Percentiles rank a stretch among this genome's conserved stretches.
Evolutionary conservation across 768 basidiomycete species (phyloP).

Genomic region (Termitomyces sp.): DNA sequence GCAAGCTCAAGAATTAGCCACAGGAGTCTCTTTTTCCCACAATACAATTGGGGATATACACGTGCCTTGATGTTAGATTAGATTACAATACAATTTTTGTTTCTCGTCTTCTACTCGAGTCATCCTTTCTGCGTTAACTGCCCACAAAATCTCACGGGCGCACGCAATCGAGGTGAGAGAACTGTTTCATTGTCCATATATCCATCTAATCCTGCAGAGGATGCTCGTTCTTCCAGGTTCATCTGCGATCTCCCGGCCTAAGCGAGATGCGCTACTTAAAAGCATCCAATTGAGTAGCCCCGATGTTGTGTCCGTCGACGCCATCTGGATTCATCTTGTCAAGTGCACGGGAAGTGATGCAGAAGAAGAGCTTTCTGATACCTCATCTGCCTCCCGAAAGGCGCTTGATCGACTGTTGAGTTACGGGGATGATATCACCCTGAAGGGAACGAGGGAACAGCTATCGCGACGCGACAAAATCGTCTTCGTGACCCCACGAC

Average conservation of each 20-base stretch:
- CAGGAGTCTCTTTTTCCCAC: neutral
- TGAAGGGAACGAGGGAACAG: conserved; percentile 40
- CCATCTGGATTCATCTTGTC: conserved; percentile 85
- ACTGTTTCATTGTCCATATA: no score
- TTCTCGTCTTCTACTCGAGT: neutral
- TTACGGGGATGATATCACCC: conserved; percentile 78
- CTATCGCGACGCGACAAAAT: conserved; percentile 41
- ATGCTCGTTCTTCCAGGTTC: conserved; percentile 84
- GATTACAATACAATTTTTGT: conserved; percentile 14
- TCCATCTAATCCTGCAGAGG: conserved; percentile 9
- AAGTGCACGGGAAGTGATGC: conserved; percentile 49
- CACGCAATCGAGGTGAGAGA: conserved; percentile 2
- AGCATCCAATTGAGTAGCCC: conserved; percentile 53
- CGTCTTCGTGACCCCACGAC: conserved; percentile 76
- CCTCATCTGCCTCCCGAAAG: conserved; percentile 42
- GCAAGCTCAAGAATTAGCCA: no score
- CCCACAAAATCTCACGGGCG: neutral
- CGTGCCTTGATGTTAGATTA: conserved; percentile 14
- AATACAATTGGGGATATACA: neutral
- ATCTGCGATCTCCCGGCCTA: conserved; percentile 71
- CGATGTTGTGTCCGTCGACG: conserved; percentile 68
- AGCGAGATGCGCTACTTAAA: conserved; percentile 64
- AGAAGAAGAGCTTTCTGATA: conserved; percentile 46
- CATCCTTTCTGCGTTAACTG: neutral
- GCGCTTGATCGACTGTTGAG: conserved; percentile 71